Evolutionary conservation across 2,329 filamentous ascomycete genomes (phyloP).

Genomic region (Dothideomycetes sp.): DNA sequence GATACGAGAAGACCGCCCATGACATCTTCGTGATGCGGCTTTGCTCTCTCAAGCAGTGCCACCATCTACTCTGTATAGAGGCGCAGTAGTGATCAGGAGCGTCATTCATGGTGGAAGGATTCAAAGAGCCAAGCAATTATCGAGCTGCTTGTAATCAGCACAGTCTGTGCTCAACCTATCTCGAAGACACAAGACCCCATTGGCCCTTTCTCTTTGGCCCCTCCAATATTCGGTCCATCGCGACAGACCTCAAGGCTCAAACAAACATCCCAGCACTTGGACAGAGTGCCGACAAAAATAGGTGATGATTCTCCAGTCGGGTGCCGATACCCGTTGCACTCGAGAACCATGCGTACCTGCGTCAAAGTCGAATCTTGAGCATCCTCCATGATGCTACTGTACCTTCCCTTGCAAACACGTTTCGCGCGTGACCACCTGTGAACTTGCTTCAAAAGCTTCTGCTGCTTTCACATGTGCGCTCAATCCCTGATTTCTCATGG

Average conservation of each 20-base stretch:
- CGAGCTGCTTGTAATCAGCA: background rate
- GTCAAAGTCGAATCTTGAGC: too few relatives aligned
- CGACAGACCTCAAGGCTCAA: too few relatives aligned
- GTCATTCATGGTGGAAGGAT: background rate
- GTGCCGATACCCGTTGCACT: background rate
- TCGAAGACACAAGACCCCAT: background rate
- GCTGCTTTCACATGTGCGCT: too few relatives aligned
- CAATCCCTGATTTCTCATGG: too few relatives aligned
- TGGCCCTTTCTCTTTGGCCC: slow-evolving; percentile 6
- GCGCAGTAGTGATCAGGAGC: slow-evolving; percentile 6
- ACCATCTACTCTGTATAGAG: background rate
- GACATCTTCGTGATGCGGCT: too few relatives aligned
- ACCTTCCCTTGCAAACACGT: too few relatives aligned
- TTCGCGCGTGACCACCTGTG: too few relatives aligned
- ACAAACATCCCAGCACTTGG: slow-evolving; percentile 4
- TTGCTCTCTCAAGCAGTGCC: slow-evolving; percentile 2
- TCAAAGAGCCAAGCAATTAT: background rate
- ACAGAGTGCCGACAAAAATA: background rate
- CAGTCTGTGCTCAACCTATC: too few relatives aligned
- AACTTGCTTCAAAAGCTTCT: too few relatives aligned
- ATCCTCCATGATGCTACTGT: too few relatives aligned
- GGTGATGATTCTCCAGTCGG: slow-evolving; percentile 8
- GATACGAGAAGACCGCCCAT: too few relatives aligned
- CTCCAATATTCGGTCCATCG: too few relatives aligned
- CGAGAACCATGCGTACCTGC: slow-evolving; percentile 3